Evolutionary conservation across 2,329 filamentous ascomycete species (phyloP), one percentile per base, ranked within the genome.

Genomic region (Ophiostoma australiae): DNA sequence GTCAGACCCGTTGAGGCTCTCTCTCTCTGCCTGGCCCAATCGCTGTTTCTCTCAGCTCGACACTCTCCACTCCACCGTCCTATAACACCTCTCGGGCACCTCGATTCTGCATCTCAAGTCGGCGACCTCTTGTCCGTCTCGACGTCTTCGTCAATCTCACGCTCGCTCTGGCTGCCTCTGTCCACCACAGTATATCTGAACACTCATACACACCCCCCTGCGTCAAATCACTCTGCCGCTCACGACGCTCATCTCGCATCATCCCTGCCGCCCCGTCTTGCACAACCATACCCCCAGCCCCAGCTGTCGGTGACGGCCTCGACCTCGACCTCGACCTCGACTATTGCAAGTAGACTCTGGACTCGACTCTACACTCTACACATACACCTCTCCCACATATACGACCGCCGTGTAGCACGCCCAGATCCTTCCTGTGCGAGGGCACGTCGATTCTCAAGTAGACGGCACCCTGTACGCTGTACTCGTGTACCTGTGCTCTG

Each of bases 21-120:
- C 31, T 35, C 31, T 35, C 1, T n/a, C 61, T 66, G 35, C 20
- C 31, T 39, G 63, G 20, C 17, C 35, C 63, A 66, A 39, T 39
- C 3, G 33, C 63, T n/a, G 20, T 35, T 15, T 5, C 4, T 37
- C 10, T 66, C 33, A n/a, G 33, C 61, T 65, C 35, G 63, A 66
- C 35, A 41, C 63, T 66, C 63, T 66, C 63, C 63, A 66, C 63
- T 66, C 63, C 35, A 66, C 63, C 35, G 35, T 39, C 15, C 58
- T 65, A 33, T 39, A 35, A 41, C 44, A 48, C 58, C 13, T 17
- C 35, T 66, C 61, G 61, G 61, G 33, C 33, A 66, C 33, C 33
- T 66, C 20, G 15, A 63, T 13, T 13, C 35, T 39, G 33, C 23
- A 20, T 4, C 48, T 55, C 61, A 66, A 35, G 61, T 66, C 61